A percentile compares a stretch with the other conserved stretches of the same genome.
These are phyloP conservation scores for barrel medic (Medicago truncatula) DNA, from an alignment of 306 rosid species.

Conservation along the genomic window MtrunA17r5.0-ANR NC_053044.1:54297001-54297500, in stretches of 20 bases:
- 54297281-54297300: not conserved
- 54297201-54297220: slow-evolving; percentile 66
- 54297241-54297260: slow-evolving; percentile 99
- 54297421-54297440: slow-evolving; percentile 11
- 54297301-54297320: slow-evolving; percentile 29
- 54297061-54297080: not conserved
- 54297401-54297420: not conserved
- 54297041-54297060: not conserved
- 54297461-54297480: not conserved
- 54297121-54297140: not conserved
- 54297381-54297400: not conserved
- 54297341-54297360: not conserved
- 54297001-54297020: not conserved
- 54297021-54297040: not conserved
- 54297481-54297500: not conserved
- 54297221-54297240: slow-evolving; percentile 99
- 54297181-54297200: slow-evolving; percentile 32
- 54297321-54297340: slow-evolving; percentile 1
- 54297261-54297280: slow-evolving; percentile 78
- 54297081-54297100: not conserved
- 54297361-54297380: slow-evolving; percentile 7
- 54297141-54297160: not conserved
- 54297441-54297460: slow-evolving; percentile 1
- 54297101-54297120: not conserved
- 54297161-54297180: not conserved